A percentile compares a stretch with the other conserved stretches of the same genome.
Conservation (phyloP, 106 monocot species). For the Dendrobium catenatum region DNA sequence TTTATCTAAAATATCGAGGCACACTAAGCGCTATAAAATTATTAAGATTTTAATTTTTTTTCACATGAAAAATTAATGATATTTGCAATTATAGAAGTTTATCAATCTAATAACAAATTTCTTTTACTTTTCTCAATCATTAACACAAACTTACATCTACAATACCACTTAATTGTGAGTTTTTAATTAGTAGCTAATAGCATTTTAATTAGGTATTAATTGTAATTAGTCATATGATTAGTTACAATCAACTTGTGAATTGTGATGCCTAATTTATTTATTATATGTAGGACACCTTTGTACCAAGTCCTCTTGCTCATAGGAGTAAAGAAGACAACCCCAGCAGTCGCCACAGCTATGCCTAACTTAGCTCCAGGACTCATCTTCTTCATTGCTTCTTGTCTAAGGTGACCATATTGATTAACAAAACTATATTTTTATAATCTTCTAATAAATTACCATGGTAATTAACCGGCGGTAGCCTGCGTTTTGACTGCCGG, state of each 20-base stretch:
- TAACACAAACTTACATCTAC: too few relatives aligned
- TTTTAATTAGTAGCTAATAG: too few relatives aligned
- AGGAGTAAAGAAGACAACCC: conserved; percentile 9
- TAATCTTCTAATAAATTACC: not conserved
- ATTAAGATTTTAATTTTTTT: too few relatives aligned
- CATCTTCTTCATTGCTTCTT: conserved; percentile 7
- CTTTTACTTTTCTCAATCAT: too few relatives aligned
- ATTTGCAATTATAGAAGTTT: too few relatives aligned
- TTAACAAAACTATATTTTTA: not conserved
- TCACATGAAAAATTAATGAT: too few relatives aligned
- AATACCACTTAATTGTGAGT: too few relatives aligned
- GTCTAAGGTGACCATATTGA: not conserved
- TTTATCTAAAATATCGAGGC: too few relatives aligned
- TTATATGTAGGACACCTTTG: not conserved
- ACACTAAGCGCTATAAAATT: too few relatives aligned
- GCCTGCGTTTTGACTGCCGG: too few relatives aligned
- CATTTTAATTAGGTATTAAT: not conserved
- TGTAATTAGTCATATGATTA: not conserved
- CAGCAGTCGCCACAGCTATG: conserved; percentile 4
- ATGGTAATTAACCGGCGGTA: too few relatives aligned
- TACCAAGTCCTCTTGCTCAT: not conserved
- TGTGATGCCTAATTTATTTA: not conserved
- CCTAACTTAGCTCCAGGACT: conserved; percentile 8
- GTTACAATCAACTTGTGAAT: not conserved
- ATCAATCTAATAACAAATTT: too few relatives aligned